Evolutionary conservation across 106 monocot species (phyloP).

Genomic region (Acanthochlamys bracteata): DNA sequence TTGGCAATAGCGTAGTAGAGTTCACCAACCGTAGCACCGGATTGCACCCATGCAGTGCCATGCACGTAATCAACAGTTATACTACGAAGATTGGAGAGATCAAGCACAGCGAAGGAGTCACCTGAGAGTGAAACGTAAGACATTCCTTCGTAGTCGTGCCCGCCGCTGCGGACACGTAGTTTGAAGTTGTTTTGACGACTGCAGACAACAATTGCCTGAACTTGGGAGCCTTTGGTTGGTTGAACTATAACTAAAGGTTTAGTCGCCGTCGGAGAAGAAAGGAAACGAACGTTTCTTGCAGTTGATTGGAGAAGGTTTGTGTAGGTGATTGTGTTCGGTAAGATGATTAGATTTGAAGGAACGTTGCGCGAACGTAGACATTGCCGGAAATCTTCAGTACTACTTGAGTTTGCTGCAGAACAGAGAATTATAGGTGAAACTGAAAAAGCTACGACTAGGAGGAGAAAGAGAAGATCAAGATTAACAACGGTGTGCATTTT

Average conservation of each 20-base stretch:
- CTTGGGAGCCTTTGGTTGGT: constrained; percentile 21
- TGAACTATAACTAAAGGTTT: constrained; percentile 36
- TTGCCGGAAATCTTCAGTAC: too few species aligned
- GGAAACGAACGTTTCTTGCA: constrained; percentile 38
- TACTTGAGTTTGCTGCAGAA: too few species aligned
- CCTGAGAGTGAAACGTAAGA: constrained; percentile 28
- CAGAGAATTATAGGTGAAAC: too few species aligned
- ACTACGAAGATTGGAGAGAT: constrained; percentile 27
- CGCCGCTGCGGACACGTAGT: constrained; percentile 45
- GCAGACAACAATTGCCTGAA: constrained; percentile 30
- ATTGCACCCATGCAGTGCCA: constrained; percentile 44
- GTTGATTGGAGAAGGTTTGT: constrained; percentile 22
- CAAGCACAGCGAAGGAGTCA: constrained; percentile 13
- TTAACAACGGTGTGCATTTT: too few species aligned
- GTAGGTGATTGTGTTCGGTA: constrained; percentile 20
- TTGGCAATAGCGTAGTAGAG: constrained; percentile 27
- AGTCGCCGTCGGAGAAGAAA: constrained; percentile 5
- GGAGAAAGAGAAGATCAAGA: too few species aligned
- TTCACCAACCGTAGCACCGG: constrained; percentile 52
- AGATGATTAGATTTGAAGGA: constrained; percentile 15
- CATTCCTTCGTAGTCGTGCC: constrained; percentile 63
- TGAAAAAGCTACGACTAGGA: too few species aligned
- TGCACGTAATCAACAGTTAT: constrained; percentile 18
- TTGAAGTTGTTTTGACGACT: constrained; percentile 7
- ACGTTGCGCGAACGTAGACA: too few species aligned